Evolutionary conservation across 2,329 filamentous ascomycete genomes (phyloP).

Genomic region (Stenocarpella maydis): DNA sequence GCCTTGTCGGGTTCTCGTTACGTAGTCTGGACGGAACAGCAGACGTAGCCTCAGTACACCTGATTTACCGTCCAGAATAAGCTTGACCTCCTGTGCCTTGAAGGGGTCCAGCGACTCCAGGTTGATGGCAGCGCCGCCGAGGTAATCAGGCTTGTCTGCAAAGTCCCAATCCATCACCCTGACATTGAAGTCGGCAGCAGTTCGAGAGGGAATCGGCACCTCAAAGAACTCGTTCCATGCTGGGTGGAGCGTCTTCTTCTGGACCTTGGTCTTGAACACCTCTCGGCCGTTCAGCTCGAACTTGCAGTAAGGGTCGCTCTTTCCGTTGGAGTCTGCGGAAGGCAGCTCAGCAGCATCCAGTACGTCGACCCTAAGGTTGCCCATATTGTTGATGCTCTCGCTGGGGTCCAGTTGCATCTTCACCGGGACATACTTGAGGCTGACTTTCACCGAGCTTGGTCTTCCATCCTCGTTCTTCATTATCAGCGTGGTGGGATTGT

Average conservation of each 20-base stretch:
- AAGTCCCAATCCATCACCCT: conserved; percentile 97
- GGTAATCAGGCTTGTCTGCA: conserved; percentile 89
- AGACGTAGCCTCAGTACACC: conserved; percentile 83
- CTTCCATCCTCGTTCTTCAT: conserved; percentile 81
- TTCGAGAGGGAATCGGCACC: conserved; percentile 80
- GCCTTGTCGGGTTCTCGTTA: conserved; percentile 85
- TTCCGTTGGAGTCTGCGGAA: conserved; percentile 93
- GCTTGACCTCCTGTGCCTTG: conserved; percentile 75
- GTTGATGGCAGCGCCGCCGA: conserved; percentile 81
- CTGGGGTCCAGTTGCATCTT: conserved; percentile 93
- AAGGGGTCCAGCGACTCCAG: conserved; percentile 87
- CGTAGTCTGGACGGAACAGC: conserved; percentile 92
- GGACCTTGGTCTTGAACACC: conserved; percentile 92
- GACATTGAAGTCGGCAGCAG: conserved; percentile 81
- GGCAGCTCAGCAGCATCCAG: conserved; percentile 88
- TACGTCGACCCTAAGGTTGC: conserved; percentile 91
- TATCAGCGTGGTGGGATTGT: conserved; percentile 85
- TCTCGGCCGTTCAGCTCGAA: conserved; percentile 90
- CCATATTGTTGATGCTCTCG: conserved; percentile 99
- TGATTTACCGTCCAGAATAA: conserved; percentile 87
- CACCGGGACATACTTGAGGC: conserved; percentile 92
- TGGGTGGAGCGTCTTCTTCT: conserved; percentile 96
- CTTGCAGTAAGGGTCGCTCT: conserved; percentile 95
- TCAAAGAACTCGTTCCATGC: conserved; percentile 98
- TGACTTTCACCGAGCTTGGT: conserved; percentile 84